Evolutionary conservation across 257 asterid genomes (phyloP), one percentile per base, ranked within the genome.

Genomic region (Craterostigma plantagineum): DNA sequence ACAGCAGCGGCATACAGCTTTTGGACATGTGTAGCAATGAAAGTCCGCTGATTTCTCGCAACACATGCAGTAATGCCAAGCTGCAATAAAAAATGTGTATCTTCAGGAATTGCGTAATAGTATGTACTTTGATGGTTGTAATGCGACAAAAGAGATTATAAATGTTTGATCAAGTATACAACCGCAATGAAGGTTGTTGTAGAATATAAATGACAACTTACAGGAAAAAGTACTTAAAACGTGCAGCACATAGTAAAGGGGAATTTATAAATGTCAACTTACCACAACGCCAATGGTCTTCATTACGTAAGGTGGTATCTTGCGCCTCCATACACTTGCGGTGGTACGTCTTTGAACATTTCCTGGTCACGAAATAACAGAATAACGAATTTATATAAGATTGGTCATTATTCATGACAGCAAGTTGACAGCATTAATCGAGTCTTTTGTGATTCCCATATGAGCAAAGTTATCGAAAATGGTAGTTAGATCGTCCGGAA

Each of bases 341-440:
- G 56, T 86, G 97, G 50, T 73, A 86, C 33, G 91, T 59, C 63
- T 86, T 86, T 42, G 57, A 48, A 53, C 97, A 86, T 7, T 78
- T 43, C 75, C 97, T 86, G 87, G 12, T 65, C 56, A 23, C 30
- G 30, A 2, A 23, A 23, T 23, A 23, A 23, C 2, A 6, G 30
- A 23, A 2, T 23, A 23, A 23, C 2, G 30, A 23, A 23, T 2
- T 6, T 23, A n/a, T 23, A 23, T 23, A 23, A 2, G 30, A 23
- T 23, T 23, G 30, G 30, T 23, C 6, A 23, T 23, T 23, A 23
- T 23, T 23, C 30, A 23, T 23, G 30, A 23, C 6, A 23, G 30
- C 2, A 23, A 2, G 30, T 23, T 23, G 30, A 6, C 30, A 23
- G 30, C 30, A 23, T 23, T 23, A 23, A 23, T 2, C 30, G 30